A percentile compares a stretch with the other conserved stretches of the same genome.
Conservation (phyloP, 2,329 filamentous ascomycete genomes). For the Fusarium globosum region DNA sequence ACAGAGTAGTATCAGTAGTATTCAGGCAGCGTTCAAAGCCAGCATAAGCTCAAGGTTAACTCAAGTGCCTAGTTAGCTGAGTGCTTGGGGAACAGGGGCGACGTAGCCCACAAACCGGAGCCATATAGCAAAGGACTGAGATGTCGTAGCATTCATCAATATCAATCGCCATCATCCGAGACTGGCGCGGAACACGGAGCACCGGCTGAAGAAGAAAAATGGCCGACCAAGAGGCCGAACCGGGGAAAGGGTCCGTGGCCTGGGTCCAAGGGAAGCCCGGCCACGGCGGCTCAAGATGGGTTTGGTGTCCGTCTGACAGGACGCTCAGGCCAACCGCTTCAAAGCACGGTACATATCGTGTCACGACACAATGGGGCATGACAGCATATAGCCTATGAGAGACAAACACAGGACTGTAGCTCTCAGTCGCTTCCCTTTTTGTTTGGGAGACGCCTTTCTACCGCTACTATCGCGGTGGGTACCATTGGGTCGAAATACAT, state of each 20-base stretch:
- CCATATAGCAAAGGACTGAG: neutral
- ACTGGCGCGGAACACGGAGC: constrained; percentile 28
- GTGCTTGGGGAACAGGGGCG: constrained; percentile 15
- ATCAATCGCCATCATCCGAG: constrained; percentile 26
- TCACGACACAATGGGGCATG: constrained; percentile 7
- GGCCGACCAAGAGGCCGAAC: constrained; percentile 43
- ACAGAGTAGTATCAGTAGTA: constrained; percentile 2
- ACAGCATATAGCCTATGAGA: constrained; percentile 13
- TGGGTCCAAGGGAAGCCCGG: constrained; percentile 25
- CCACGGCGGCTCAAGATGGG: constrained; percentile 35
- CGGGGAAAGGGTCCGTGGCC: constrained; percentile 38
- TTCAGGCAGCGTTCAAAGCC: neutral
- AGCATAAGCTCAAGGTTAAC: constrained; percentile 15
- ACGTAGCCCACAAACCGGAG: constrained; percentile 7
- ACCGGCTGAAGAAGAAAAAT: constrained; percentile 38
- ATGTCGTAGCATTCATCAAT: constrained; percentile 17
- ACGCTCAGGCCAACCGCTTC: constrained; percentile 41
- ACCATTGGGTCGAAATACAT: constrained; percentile 24
- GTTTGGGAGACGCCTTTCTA: constrained; percentile 5
- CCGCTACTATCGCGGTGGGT: constrained; percentile 20
- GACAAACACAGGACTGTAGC: constrained; percentile 2
- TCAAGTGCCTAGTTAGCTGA: constrained; percentile 1
- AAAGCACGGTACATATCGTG: constrained; percentile 15
- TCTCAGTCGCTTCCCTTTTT: constrained; percentile 1
- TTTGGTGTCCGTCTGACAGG: constrained; percentile 42